These are phyloP conservation scores for Ophiostoma australiae DNA, from an alignment of 2,329 filamentous ascomycete genomes.

Conservation along the genomic window DNA sequence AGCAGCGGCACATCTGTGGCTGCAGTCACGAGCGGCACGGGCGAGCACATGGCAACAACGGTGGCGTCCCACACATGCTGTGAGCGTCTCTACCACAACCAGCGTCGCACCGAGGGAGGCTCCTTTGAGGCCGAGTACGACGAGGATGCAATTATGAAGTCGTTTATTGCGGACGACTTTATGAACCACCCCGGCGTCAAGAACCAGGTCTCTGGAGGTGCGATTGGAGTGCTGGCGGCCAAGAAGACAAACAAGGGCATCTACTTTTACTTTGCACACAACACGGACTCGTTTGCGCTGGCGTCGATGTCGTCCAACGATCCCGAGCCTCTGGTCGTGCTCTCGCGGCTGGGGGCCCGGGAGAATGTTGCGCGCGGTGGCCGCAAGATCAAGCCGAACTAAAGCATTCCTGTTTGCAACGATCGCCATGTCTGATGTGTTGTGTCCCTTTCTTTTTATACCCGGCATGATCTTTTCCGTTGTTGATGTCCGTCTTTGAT, in stretches of 20 bases:
- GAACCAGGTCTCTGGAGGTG: conserved; percentile 73
- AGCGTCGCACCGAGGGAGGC: conserved; percentile 56
- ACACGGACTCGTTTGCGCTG: conserved; percentile 82
- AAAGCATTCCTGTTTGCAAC: conserved; percentile 2
- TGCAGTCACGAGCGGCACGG: conserved; percentile 86
- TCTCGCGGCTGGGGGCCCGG: conserved; percentile 63
- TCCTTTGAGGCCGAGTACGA: conserved; percentile 63
- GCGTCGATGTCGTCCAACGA: conserved; percentile 84
- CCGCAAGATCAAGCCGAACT: conserved; percentile 42
- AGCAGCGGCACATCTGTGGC: conserved; percentile 66
- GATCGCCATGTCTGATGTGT: background rate
- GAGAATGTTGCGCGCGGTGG: conserved; percentile 37
- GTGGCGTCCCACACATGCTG: conserved; percentile 85
- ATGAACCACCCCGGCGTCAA: conserved; percentile 84
- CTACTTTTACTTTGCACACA: conserved; percentile 90
- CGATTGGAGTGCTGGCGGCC: conserved; percentile 84
- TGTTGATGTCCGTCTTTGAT: background rate
- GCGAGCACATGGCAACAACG: conserved; percentile 96
- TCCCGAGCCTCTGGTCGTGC: conserved; percentile 68
- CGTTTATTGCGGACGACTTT: conserved; percentile 83
- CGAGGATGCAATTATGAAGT: conserved; percentile 67
- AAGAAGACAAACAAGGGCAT: conserved; percentile 75
- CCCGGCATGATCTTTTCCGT: background rate
- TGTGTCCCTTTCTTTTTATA: background rate
- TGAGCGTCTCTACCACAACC: conserved; percentile 72